Evolutionary conservation across 495 filamentous ascomycete species (phyloP).

Genomic region (Bombardia bombarda): DNA sequence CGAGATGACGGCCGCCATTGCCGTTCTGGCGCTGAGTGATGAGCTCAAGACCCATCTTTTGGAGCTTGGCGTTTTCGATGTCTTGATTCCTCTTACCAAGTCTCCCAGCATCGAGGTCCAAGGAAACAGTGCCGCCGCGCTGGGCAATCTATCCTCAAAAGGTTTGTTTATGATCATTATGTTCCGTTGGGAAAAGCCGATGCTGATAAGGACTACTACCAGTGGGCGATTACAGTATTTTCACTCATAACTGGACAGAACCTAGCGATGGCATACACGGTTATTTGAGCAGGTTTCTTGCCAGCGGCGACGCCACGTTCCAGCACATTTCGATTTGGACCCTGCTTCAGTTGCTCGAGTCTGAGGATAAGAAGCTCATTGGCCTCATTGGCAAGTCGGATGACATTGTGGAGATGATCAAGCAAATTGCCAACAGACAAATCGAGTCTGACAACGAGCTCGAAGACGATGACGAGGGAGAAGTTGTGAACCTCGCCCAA

Average conservation of each 20-base stretch:
- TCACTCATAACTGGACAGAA: conserved; percentile 86
- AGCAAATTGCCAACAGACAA: conserved; percentile 78
- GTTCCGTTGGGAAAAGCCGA: conserved; percentile 7
- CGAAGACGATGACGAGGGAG: conserved; percentile 77
- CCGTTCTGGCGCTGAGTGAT: conserved; percentile 92
- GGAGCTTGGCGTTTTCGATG: conserved; percentile 92
- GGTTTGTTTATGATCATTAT: conserved; percentile 41
- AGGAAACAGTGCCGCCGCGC: conserved; percentile 91
- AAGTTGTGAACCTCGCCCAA: conserved; percentile 86
- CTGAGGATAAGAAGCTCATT: conserved; percentile 79
- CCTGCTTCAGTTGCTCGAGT: conserved; percentile 87
- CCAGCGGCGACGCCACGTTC: conserved; percentile 91
- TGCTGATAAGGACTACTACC: neutral
- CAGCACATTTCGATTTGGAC: conserved; percentile 99
- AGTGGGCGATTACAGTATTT: conserved; percentile 97
- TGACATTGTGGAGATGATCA: conserved; percentile 84
- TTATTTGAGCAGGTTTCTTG: conserved; percentile 86
- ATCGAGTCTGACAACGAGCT: conserved; percentile 87
- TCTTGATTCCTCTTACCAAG: conserved; percentile 88
- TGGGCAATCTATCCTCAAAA: conserved; percentile 96
- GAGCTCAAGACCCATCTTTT: conserved; percentile 88
- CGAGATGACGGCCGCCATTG: conserved; percentile 98
- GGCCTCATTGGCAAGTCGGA: conserved; percentile 78
- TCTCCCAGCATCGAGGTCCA: conserved; percentile 96
- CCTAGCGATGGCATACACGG: conserved; percentile 93